Base-by-base conservation (phyloP, 768 basidiomycete genomes). In the Royoungia palumana region DNA sequence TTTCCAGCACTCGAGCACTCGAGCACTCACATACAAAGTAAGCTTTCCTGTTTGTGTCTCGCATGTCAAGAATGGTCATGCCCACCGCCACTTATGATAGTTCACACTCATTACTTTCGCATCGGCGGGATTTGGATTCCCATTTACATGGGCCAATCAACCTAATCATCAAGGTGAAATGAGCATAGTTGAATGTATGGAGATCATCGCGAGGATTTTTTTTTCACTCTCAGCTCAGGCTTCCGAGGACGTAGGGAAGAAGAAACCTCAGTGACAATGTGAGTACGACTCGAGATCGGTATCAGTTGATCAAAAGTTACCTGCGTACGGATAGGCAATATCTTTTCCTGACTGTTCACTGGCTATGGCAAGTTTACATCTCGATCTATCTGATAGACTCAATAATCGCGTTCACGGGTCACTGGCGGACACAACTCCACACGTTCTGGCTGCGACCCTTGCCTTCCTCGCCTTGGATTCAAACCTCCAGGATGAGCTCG, bases 291-390 rank as follows among this genome's bases (percentile, higher is more conserved):
- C 16, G 17, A 11, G 17, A 7, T 13, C 13, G 19, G 21, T 22
- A 11, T 9, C 17, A 16, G 14, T 38, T 13, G 6, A 10, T 19
- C 5, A 28, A 41, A 10, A 5, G 25, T 28, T 35, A 40, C n/a
- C 11, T 24, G 24, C 25, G 5, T 24, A 38, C n/a, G 79, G 78
- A 76, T 79, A 41, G 80, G 79, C 6, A 82, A 81, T 42, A 57
- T 79, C 1, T 81, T 72, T 52, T 54, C 73, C 11, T 67, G 79
- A 58, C 63, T 85, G 20, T 75, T 83, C 35, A 80, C 82, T 37
- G 82, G 83, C 12, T 79, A 82, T 59, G 81, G 80, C 74, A 50
- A 32, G 66, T 52, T 12, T 25, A 36, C 3, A 12, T 41, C 25
- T 13, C 12, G n/a, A 27, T 37, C 28, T 9, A 22, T 25, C 28